A percentile compares a stretch with the other conserved stretches of the same genome.
These are phyloP conservation scores for Trametes cubensis DNA, from an alignment of 768 basidiomycete genomes.

Conservation along the genomic window DNA sequence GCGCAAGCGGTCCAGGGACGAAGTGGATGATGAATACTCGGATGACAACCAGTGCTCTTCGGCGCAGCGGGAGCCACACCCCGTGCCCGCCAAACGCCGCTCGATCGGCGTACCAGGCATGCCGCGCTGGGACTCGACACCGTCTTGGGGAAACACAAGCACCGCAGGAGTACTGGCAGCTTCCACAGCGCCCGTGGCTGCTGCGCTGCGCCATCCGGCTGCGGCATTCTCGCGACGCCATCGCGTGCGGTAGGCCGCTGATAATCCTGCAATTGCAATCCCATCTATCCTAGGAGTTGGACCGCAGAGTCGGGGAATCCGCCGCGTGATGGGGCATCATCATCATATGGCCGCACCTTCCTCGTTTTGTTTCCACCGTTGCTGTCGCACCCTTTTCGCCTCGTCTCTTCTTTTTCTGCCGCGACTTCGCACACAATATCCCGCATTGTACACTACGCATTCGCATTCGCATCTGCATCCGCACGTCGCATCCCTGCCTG, in stretches of 20 bases:
- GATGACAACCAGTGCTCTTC: not conserved
- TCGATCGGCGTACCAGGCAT: conserved; percentile 1
- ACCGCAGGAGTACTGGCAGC: not conserved
- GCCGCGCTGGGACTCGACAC: not conserved
- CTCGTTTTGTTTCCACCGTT: conserved; percentile 3
- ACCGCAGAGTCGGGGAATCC: not conserved
- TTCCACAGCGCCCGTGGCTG: not conserved
- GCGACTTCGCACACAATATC: not conserved
- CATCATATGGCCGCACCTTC: conserved; percentile 1
- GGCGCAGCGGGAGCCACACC: not conserved
- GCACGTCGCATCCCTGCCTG: no score
- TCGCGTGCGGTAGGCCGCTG: conserved; percentile 22
- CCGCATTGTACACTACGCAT: conserved; percentile 25
- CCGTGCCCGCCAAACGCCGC: conserved; percentile 27
- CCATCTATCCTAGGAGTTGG: no score
- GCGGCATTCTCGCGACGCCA: conserved; percentile 24
- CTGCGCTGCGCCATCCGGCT: conserved; percentile 14
- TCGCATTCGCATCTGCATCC: not conserved
- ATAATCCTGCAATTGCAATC: no score
- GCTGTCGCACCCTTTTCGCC: not conserved
- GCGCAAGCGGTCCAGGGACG: conserved; percentile 48
- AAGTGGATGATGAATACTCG: conserved; percentile 15
- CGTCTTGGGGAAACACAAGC: no score
- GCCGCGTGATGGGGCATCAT: conserved; percentile 5
- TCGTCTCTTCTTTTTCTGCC: not conserved